Evolutionary conservation across 169 alveolate genomes (phyloP).

Genomic region (Cryptosporidium andersoni): DNA sequence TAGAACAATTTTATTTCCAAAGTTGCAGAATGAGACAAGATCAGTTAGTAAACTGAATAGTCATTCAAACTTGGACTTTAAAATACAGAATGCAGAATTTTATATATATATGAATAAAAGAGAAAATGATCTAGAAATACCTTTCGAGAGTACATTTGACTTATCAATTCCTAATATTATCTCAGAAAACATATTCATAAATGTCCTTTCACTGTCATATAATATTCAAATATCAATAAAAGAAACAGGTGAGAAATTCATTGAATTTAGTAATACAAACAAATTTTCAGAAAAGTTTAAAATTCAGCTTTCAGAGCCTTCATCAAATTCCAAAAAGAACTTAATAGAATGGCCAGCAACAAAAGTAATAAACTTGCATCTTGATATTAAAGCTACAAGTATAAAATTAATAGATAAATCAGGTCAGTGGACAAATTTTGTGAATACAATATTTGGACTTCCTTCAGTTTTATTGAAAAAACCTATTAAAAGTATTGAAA

Average conservation of each 20-base stretch:
- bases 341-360: not conserved
- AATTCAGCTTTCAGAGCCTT: too few relatives aligned
- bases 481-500: slow-evolving; percentile 1
- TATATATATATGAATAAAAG: slow-evolving; percentile 24
- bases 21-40: not conserved
- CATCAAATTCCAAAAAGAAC: not conserved
- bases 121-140: slow-evolving; percentile 49
- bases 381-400: slow-evolving; percentile 10
- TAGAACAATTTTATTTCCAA: slow-evolving; percentile 16
- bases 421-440: slow-evolving; percentile 18
- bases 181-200: slow-evolving; percentile 26
- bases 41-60: not conserved
- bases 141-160: slow-evolving; percentile 29
- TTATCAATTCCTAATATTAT: slow-evolving; percentile 36
- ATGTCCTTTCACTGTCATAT: slow-evolving; percentile 9
- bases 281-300: not conserved
- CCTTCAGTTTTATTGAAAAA: slow-evolving; percentile 22
- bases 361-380: slow-evolving; percentile 7
- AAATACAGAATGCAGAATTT: slow-evolving; percentile 12
- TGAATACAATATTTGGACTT: slow-evolving; percentile 15
- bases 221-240: slow-evolving; percentile 13
- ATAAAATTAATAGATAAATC: slow-evolving; percentile 25
- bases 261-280: slow-evolving; percentile 14
- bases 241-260: not conserved
- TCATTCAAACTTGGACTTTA: slow-evolving; percentile 5